Conservation (phyloP, 129 eudicot species). For the Lactuca saligna region DNA sequence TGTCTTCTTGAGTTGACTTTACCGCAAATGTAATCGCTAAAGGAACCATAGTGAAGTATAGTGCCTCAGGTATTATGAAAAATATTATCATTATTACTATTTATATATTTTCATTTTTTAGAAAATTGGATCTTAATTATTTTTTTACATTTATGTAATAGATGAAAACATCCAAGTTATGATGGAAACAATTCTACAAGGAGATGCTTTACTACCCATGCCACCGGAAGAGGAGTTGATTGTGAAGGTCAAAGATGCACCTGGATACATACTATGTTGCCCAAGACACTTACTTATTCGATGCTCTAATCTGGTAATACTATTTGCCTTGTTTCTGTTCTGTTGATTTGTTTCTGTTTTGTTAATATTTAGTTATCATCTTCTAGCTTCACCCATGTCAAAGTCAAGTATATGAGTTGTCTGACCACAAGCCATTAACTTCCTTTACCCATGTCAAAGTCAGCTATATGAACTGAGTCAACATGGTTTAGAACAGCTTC, state of each 20-base stretch:
- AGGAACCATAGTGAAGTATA: too few species aligned
- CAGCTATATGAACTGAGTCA: conserved; percentile 39
- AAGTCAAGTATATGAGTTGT: conserved; percentile 43
- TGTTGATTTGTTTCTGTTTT: too few species aligned
- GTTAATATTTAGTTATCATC: conserved; percentile 19
- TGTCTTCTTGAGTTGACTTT: too few species aligned
- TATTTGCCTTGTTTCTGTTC: not conserved
- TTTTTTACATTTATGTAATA: not conserved
- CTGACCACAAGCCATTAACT: conserved; percentile 64
- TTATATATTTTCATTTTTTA: not conserved
- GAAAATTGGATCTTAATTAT: not conserved
- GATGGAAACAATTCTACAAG: conserved; percentile 1
- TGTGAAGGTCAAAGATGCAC: too few species aligned
- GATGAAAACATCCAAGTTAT: not conserved
- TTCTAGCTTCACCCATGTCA: conserved; percentile 44
- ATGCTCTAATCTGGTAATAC: conserved; percentile 1
- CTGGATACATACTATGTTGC: too few species aligned
- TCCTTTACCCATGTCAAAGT: conserved; percentile 63
- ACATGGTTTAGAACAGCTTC: conserved; percentile 52
- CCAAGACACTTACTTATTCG: not conserved
- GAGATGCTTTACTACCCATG: not conserved
- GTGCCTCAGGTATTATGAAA: too few species aligned
- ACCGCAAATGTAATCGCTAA: too few species aligned
- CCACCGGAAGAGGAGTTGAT: too few species aligned
- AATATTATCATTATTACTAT: too few species aligned